Base-by-base conservation (phyloP, 805 yeast genomes). In the Blastobotrys parvus region DNA sequence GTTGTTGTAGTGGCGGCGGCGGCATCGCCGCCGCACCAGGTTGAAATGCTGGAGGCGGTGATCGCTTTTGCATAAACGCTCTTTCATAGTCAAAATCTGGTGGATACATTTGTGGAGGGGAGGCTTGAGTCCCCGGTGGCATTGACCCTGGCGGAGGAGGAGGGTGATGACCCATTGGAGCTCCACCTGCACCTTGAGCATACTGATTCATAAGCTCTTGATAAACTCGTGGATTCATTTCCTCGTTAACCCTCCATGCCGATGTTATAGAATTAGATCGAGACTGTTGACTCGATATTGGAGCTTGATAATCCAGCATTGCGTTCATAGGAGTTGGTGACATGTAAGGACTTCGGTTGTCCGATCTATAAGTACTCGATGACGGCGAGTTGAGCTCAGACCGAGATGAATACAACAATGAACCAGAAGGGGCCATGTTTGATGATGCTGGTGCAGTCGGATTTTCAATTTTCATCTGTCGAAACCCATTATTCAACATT, bases 401-500 rank as follows among this genome's bases (percentile, higher is more conserved):
- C 18, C 38, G 16, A 7, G 38, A 20, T 16, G 38, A 22, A 29
- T 35, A 11, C 30, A 35, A 5, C 10, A 35, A 17, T 18, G 42
- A 31, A 10, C 30, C 35, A 22, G 18, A 19, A 18, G 13, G 13
- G 20, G 5, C n/a, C 3, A 29, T 18, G 10, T 27, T 31, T 15
- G 36, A 35, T 21, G 31, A 21, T 4, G 25, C 19, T 4, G 37
- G 20, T 13, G 42, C 37, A 17, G 38, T 13, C 32, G 18, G 41
- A 18, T 15, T 16, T 27, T 30, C 17, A 11, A 34, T 19, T 18
- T 20, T 10, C 16, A 35, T 3, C 19, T 20, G 16, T 8, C 17
- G 7, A 18, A 34, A 16, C 15, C 33, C 39, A 5, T 17, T 16
- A 23, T 20, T 15, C 33, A 45, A 44, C 38, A 59, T 41, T 42